phyloP scores from a whole-genome alignment of 2,329 filamentous ascomycete genomes.

The Neofusicoccum ribis region DNA sequence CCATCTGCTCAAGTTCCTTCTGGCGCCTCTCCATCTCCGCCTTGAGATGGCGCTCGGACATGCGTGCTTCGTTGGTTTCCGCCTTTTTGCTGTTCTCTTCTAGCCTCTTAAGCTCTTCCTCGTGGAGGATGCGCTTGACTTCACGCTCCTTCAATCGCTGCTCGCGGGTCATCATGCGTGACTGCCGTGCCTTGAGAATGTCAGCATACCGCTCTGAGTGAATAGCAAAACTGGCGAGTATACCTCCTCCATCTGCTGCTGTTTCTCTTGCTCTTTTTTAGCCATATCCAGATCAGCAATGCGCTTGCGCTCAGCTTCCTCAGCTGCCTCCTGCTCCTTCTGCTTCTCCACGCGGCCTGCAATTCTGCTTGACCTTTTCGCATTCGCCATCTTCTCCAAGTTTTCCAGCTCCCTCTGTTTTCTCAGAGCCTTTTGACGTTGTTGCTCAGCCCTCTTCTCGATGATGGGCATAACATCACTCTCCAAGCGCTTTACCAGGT shows the following conservation, averaged over 20 bases:
- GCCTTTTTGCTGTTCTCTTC: slow-evolving; percentile 70
- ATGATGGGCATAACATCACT: slow-evolving; percentile 82
- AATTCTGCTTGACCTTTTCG: slow-evolving; percentile 89
- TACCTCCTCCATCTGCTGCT: slow-evolving; percentile 66
- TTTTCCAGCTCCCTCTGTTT: slow-evolving; percentile 79
- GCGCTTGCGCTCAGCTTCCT: slow-evolving; percentile 68
- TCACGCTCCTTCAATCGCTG: slow-evolving; percentile 85
- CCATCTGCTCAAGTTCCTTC: slow-evolving; percentile 72
- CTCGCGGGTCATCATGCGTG: slow-evolving; percentile 79
- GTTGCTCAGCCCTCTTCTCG: slow-evolving; percentile 68
- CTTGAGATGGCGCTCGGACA: slow-evolving; percentile 79
- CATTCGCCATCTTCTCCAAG: slow-evolving; percentile 84
- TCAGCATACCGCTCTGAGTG: slow-evolving; percentile 26
- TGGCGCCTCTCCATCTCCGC: slow-evolving; percentile 78
- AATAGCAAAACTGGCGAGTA: slow-evolving; percentile 23
- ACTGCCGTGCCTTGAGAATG: slow-evolving; percentile 65
- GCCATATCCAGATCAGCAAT: slow-evolving; percentile 65
- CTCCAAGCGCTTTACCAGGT: slow-evolving; percentile 69
- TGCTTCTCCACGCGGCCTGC: slow-evolving; percentile 79
- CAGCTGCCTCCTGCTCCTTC: slow-evolving; percentile 68
- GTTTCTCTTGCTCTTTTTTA: slow-evolving; percentile 58
- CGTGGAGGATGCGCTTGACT: slow-evolving; percentile 75
- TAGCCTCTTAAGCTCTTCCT: slow-evolving; percentile 78
- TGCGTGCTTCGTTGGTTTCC: slow-evolving; percentile 50
- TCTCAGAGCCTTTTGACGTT: slow-evolving; percentile 71